phyloP scores from a whole-genome alignment of 106 monocot species.

The Xerophyta viscosa region DNA sequence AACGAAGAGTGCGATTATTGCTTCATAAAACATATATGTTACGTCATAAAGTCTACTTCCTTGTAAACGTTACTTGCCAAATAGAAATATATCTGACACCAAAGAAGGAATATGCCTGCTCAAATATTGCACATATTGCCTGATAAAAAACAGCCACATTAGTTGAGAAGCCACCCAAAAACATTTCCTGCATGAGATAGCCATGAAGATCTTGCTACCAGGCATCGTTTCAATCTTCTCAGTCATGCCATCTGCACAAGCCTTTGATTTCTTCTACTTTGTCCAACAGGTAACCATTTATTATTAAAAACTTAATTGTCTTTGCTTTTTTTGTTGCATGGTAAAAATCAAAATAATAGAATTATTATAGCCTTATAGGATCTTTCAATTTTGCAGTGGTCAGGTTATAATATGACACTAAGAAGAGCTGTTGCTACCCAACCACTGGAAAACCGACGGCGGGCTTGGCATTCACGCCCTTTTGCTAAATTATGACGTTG shows the following conservation, averaged over 20 bases:
- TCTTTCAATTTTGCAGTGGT: conserved; percentile 23
- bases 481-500: conserved; percentile 17
- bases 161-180: background rate
- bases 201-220: background rate
- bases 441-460: conserved; percentile 17
- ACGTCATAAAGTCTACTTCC: no score
- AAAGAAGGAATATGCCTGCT: no score
- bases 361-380: no score
- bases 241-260: background rate
- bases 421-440: conserved; percentile 20
- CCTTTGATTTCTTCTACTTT: conserved; percentile 10
- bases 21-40: no score
- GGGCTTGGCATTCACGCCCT: conserved; percentile 26
- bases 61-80: no score
- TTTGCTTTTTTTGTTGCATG: no score
- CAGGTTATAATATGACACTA: conserved; percentile 24
- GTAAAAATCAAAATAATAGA: no score
- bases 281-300: background rate
- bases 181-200: background rate
- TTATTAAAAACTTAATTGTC: background rate
- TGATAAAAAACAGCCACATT: background rate
- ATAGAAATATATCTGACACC: no score
- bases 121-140: background rate
- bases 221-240: background rate
- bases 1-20: no score